Evolutionary conservation across 768 basidiomycete genomes (phyloP), one percentile per base, ranked within the genome.

Genomic region (Mycena galopus): DNA sequence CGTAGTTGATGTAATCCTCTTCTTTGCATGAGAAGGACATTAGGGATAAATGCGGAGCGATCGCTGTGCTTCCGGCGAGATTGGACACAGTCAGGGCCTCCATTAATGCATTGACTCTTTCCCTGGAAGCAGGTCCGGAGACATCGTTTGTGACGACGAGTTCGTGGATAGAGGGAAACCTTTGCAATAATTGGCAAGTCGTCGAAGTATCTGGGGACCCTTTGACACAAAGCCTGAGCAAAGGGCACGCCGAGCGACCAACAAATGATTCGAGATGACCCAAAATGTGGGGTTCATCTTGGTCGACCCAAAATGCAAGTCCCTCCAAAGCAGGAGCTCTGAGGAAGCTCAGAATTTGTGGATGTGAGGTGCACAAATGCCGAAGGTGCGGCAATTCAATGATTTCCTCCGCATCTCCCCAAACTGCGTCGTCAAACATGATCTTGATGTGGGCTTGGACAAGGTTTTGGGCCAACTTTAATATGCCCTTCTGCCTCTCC

Each of bases 371-470:
- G 21, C 30, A 58, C 0, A 71, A 29, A 0, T 57, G 63, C 0
- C 56, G 32, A 9, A 71, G 33, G 5, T n/a, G 19, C 8, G 19
- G 8, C 11, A 71, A 29, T 21, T 62, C 56, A 10, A 60, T 51
- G 33, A 17, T 11, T 37, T 33, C 37, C 8, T 14, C 21, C 1
- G 59, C 9, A 6, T 23, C 47, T 35, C 55, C 37, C 62, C 30
- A 50, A 27, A 6, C 27, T 11, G n/a, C 33, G 21, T 37, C 44
- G 17, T 44, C 61, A 25, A 50, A 58, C 1, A 0, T 5, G 27
- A 65, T 19, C 16, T 2, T 4, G 30, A 71, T 59, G 2, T 23
- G 44, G 11, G 39, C 63, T 16, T 71, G 47, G 33, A 71, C 62
- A 19, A 71, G 42, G 56, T 59, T 57, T 3, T 14, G 27, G 1